These are phyloP conservation scores for Penicillium sp. DNA, from an alignment of 2,329 filamentous ascomycete genomes.

Conservation along the genomic window DNA sequence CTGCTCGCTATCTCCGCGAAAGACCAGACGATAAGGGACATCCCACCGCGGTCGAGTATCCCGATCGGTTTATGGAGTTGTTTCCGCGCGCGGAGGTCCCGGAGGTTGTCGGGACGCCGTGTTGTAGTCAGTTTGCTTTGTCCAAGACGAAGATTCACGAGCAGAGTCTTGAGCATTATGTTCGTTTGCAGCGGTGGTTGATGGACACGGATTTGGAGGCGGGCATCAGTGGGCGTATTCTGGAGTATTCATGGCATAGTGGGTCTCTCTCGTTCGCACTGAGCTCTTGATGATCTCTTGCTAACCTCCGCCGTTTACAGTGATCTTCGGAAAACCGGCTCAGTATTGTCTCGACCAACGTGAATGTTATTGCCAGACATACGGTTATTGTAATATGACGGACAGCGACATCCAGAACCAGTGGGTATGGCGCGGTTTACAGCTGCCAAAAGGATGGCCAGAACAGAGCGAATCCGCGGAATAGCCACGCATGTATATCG, in stretches of 20 bases:
- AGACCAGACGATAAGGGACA: conserved; percentile 23
- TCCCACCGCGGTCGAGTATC: conserved; percentile 29
- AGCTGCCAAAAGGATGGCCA: conserved; percentile 23
- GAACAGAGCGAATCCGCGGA: background rate
- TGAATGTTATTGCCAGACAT: conserved; percentile 27
- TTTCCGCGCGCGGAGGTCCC: conserved; percentile 43
- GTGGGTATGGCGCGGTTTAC: conserved; percentile 25
- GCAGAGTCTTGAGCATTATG: conserved; percentile 46
- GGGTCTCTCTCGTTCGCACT: conserved; percentile 30
- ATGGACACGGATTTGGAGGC: conserved; percentile 47
- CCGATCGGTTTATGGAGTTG: conserved; percentile 44
- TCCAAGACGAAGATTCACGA: conserved; percentile 46
- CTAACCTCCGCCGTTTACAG: conserved; percentile 8
- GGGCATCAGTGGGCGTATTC: conserved; percentile 49
- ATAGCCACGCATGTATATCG: background rate
- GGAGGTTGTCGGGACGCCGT: conserved; percentile 46
- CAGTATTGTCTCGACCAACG: conserved; percentile 22
- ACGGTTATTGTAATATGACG: conserved; percentile 27
- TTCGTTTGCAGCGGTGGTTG: conserved; percentile 50
- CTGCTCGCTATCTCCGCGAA: conserved; percentile 34
- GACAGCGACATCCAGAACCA: conserved; percentile 19
- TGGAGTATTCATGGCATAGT: conserved; percentile 60
- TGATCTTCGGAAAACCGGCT: conserved; percentile 27
- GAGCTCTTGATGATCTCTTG: background rate
- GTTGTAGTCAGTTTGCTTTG: conserved; percentile 55